These are phyloP conservation scores for Rhodotorula sp. DNA, from an alignment of 1,284 basidiomycete species.

Conservation along the genomic window DNA sequence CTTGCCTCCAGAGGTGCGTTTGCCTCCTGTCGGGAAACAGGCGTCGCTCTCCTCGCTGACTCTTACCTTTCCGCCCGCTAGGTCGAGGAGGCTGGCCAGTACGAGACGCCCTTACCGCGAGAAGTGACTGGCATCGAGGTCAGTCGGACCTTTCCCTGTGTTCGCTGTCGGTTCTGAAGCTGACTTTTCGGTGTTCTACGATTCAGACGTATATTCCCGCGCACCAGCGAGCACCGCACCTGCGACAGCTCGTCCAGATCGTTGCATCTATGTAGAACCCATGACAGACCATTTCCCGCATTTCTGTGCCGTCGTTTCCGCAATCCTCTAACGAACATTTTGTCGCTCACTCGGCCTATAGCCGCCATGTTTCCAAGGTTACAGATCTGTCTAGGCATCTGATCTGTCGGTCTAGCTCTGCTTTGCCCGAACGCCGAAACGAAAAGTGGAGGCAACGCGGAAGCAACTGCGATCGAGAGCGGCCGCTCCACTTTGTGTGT, in stretches of 20 bases:
- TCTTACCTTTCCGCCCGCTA: not conserved
- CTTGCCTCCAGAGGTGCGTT: slow-evolving; percentile 69
- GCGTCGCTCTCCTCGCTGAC: not conserved
- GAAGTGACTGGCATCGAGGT: slow-evolving; percentile 78
- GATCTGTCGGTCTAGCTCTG: too few species aligned
- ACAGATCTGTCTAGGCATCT: too few species aligned
- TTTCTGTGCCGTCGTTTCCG: not conserved
- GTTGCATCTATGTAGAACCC: slow-evolving; percentile 17
- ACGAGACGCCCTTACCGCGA: slow-evolving; percentile 79
- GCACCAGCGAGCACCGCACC: slow-evolving; percentile 78
- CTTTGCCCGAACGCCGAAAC: not conserved
- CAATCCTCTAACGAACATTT: not conserved
- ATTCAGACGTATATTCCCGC: slow-evolving; percentile 46
- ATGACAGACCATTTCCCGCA: too few species aligned
- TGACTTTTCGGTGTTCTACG: not conserved
- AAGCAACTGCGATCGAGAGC: not conserved
- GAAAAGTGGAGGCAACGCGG: not conserved
- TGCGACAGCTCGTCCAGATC: slow-evolving; percentile 60
- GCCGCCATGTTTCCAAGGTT: too few species aligned
- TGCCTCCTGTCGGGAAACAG: too few species aligned
- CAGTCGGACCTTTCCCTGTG: not conserved
- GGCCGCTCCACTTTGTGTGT: too few species aligned
- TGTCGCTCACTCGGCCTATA: not conserved
- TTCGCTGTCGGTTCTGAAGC: not conserved
- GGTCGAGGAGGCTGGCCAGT: slow-evolving; percentile 90